A percentile compares a stretch with the other conserved stretches of the same genome.
Evolutionary conservation across 768 basidiomycete species (phyloP).

Genomic region (Cystofilobasidium macerans): DNA sequence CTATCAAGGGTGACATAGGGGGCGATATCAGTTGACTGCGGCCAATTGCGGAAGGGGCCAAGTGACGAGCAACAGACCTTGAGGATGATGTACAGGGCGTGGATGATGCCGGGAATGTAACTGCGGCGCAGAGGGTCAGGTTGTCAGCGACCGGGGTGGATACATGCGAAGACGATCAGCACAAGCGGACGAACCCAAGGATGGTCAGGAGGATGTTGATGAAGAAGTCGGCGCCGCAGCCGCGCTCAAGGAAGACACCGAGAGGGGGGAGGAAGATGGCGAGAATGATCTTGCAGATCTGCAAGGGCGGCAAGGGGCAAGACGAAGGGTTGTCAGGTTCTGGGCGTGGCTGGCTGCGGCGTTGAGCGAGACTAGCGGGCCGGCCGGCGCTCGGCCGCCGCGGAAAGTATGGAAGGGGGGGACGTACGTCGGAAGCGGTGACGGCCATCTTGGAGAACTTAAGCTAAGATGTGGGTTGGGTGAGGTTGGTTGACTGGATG

Average conservation of each 20-base stretch:
- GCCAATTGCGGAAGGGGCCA: too few species aligned
- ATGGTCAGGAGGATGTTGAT: constrained; percentile 63
- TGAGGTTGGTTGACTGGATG: too few species aligned
- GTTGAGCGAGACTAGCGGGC: neutral
- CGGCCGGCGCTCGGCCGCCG: neutral
- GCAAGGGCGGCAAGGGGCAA: neutral
- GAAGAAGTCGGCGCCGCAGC: constrained; percentile 65
- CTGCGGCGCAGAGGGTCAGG: neutral
- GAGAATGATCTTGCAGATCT: constrained; percentile 39
- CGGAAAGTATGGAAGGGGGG: neutral
- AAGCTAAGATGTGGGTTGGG: too few species aligned
- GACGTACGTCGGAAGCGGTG: constrained; percentile 6
- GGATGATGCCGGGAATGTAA: constrained; percentile 1
- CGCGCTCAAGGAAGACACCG: constrained; percentile 79
- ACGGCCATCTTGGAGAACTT: neutral
- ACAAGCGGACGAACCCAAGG: constrained; percentile 22
- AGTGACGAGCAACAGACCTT: neutral
- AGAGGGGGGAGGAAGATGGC: constrained; percentile 70
- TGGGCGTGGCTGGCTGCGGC: neutral
- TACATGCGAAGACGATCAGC: neutral
- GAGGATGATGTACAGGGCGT: neutral
- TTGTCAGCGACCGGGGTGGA: neutral
- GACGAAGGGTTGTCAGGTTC: neutral
- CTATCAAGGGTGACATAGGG: too few species aligned
- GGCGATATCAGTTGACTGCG: too few species aligned